phyloP scores from a whole-genome alignment of 2,329 filamentous ascomycete species.

The Aspergillus piperis region DNA sequence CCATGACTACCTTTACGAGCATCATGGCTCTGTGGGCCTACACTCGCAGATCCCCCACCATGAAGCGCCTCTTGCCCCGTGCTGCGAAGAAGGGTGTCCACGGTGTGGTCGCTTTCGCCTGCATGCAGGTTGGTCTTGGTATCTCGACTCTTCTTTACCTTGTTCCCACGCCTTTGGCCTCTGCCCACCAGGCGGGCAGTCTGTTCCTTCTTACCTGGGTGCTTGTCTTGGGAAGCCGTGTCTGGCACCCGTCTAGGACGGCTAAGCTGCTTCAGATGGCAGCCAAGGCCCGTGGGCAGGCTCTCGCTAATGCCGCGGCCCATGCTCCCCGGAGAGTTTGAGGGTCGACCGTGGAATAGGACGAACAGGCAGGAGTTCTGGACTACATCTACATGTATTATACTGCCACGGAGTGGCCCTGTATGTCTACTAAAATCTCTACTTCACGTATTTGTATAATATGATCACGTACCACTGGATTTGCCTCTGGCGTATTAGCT shows the following conservation, averaged over 20 bases:
- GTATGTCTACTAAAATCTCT: conserved; percentile 28
- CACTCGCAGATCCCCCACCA: conserved; percentile 64
- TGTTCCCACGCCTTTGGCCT: conserved; percentile 83
- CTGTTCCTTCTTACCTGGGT: conserved; percentile 81
- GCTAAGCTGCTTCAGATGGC: conserved; percentile 58
- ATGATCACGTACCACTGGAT: neutral
- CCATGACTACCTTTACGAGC: conserved; percentile 81
- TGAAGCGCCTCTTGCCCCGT: conserved; percentile 60
- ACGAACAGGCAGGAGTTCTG: neutral
- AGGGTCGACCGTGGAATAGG: neutral
- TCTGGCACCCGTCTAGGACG: conserved; percentile 71
- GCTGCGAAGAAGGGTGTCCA: conserved; percentile 68
- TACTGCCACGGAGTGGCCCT: conserved; percentile 8
- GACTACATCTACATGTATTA: conserved; percentile 1
- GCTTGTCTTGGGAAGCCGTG: conserved; percentile 73
- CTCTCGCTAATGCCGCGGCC: conserved; percentile 26
- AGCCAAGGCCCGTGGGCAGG: conserved; percentile 37
- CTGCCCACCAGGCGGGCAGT: conserved; percentile 88
- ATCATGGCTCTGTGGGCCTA: conserved; percentile 81
- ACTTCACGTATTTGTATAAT: conserved; percentile 13
- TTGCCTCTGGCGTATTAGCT: neutral
- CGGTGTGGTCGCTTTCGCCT: conserved; percentile 80
- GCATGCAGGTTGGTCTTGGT: conserved; percentile 79
- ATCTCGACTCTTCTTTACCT: conserved; percentile 92
- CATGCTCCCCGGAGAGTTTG: conserved; percentile 26